A percentile compares a stretch with the other conserved stretches of the same genome.
Conservation (phyloP, 2,329 filamentous ascomycete genomes). For the Aspergillus pseudonomiae region DNA sequence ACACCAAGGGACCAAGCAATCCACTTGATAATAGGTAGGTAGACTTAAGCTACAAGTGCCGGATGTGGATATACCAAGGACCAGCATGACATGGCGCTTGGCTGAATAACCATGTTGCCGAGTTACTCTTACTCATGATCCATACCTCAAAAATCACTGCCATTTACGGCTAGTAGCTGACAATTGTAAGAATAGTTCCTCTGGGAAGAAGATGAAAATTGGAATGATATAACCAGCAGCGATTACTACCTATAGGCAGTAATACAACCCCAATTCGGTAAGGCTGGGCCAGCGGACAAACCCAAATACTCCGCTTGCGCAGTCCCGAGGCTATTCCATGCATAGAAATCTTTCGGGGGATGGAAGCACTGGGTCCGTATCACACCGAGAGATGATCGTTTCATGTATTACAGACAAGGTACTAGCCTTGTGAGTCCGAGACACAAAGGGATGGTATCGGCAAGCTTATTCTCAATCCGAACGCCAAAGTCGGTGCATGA, state of each 20-base stretch:
- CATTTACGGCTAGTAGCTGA: not conserved
- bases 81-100: too few relatives aligned
- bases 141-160: not conserved
- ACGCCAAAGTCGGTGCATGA: slow-evolving; percentile 40
- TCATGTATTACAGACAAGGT: not conserved
- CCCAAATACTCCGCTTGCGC: not conserved
- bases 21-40: not conserved
- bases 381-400: not conserved
- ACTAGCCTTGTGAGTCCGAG: not conserved
- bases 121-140: not conserved
- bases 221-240: not conserved
- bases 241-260: not conserved
- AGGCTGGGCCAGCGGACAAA: not conserved
- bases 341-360: not conserved
- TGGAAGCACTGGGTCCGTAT: not conserved
- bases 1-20: not conserved
- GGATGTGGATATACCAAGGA: too few relatives aligned
- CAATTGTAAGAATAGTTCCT: not conserved
- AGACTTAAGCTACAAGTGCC: not conserved
- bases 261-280: not conserved
- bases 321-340: not conserved
- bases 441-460: slow-evolving; percentile 13
- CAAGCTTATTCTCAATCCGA: slow-evolving; percentile 28
- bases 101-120: not conserved
- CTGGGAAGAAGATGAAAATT: not conserved